These are phyloP conservation scores for Linnemannia zychae DNA, from an alignment of 192 early-diverging fungal genomes.

Conservation along the genomic window DNA sequence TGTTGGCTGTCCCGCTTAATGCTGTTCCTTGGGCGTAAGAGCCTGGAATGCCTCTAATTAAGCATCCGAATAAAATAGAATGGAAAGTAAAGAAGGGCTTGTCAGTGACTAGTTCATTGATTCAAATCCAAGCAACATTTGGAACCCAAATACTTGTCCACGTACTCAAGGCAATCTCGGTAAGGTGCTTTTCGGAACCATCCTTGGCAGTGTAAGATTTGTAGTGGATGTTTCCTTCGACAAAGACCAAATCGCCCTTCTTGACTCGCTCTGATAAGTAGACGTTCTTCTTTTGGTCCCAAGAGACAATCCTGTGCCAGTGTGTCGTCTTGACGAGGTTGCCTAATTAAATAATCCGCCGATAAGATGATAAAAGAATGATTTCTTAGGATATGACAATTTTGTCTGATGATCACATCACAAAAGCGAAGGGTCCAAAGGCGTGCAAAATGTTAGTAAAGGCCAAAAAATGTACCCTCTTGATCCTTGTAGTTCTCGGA, in stretches of 20 bases:
- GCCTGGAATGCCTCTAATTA: conserved; percentile 34
- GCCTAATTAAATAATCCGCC: conserved; percentile 37
- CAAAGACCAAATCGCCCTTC: conserved; percentile 74
- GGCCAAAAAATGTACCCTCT: conserved; percentile 56
- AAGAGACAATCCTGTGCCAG: conserved; percentile 74
- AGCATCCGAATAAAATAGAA: not conserved
- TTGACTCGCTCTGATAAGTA: conserved; percentile 63
- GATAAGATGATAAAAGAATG: not conserved
- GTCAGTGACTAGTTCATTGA: not conserved
- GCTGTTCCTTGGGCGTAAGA: conserved; percentile 41
- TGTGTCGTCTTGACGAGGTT: conserved; percentile 76
- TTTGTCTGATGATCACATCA: not conserved
- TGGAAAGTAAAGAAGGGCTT: not conserved
- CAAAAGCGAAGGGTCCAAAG: not conserved
- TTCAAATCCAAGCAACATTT: too few species aligned
- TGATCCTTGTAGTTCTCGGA: conserved; percentile 70
- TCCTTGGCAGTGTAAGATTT: conserved; percentile 74
- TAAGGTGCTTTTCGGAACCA: conserved; percentile 63
- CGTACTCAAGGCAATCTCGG: conserved; percentile 66
- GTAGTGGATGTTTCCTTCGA: conserved; percentile 75
- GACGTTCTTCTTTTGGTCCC: conserved; percentile 50
- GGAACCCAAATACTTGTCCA: not conserved
- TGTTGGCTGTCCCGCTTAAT: not conserved
- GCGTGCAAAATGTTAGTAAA: too few species aligned
- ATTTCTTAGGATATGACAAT: conserved; percentile 1